Conservation (phyloP, 148 eudicot species). For the Spergularia marina region DNA sequence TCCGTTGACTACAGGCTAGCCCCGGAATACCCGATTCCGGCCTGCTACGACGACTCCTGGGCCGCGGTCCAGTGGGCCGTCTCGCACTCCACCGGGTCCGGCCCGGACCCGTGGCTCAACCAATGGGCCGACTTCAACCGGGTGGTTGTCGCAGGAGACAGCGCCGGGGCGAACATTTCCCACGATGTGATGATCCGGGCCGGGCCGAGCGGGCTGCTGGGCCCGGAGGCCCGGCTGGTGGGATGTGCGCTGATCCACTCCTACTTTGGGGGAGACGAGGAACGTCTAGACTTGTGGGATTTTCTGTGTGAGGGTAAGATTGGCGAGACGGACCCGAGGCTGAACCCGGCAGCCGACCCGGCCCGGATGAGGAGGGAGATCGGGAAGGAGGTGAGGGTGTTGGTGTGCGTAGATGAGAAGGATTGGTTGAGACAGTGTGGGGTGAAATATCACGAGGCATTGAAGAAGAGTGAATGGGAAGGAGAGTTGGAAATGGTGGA, state of each 20-base stretch:
- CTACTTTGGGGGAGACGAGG: slow-evolving; percentile 26
- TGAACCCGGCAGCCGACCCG: slow-evolving; percentile 32
- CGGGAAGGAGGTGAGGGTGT: slow-evolving; percentile 22
- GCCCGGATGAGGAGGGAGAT: slow-evolving; percentile 15
- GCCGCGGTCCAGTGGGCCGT: slow-evolving; percentile 33
- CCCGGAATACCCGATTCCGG: slow-evolving; percentile 44
- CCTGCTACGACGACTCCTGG: slow-evolving; percentile 48
- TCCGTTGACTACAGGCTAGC: slow-evolving; percentile 46
- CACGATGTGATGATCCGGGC: slow-evolving; percentile 34
- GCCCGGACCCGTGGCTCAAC: slow-evolving; percentile 38
- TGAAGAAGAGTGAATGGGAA: slow-evolving; percentile 28
- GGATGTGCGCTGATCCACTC: slow-evolving; percentile 31
- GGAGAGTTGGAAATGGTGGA: slow-evolving; percentile 34
- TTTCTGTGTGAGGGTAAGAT: background rate
- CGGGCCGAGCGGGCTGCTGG: background rate
- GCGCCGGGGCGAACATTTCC: slow-evolving; percentile 52
- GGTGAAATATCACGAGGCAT: slow-evolving; percentile 27
- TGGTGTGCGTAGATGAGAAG: slow-evolving; percentile 35
- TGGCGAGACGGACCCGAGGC: slow-evolving; percentile 30
- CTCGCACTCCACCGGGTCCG: slow-evolving; percentile 20
- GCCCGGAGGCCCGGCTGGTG: background rate
- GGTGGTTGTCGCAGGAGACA: slow-evolving; percentile 51
- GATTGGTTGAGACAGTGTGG: slow-evolving; percentile 34
- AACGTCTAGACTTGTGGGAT: background rate
- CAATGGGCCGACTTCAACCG: slow-evolving; percentile 29